Evolutionary conservation across 768 basidiomycete genomes (phyloP), one percentile per base, ranked within the genome.

Genomic region (Amanita rubescens): DNA sequence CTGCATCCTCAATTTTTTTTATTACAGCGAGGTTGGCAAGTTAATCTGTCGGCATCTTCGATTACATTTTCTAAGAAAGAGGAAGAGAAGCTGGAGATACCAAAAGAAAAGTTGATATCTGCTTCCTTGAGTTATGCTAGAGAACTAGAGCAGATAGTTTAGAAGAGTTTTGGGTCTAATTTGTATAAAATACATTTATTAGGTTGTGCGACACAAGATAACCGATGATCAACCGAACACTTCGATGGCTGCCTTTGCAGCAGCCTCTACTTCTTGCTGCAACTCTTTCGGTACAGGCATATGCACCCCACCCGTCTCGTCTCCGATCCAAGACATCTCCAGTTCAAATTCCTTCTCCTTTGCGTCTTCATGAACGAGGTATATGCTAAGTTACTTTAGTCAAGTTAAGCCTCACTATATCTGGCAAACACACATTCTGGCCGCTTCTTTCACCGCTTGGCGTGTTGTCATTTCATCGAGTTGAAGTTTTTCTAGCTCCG

Each of bases 321-420:
- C 77, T 35, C 93, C 83, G 55, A 97, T 84, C 96, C 96, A 99
- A 33, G 94, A 90, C 79, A 99, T 82, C 70, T 99, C 96, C 24
- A 99, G 80, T 66, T 98, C 96, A 58, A 99, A 98, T 47, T 94
- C 90, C 66, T 97, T 98, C 73, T 97, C 94, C 69, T 97, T 96
- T 57, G 90, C 85, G 65, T 98, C 96, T 58, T 98, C 95, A 64
- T 99, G 96, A 14, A 96, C 94, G 37, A 92, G 81, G 70, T 99
- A 93, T 65, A 98, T 95, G 65, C 95, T 99, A 65, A 14, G 7
- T 49, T 39, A 32, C 41, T 12, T 43, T 39, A 17, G 47, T 12
- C 38, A 48, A 17, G 22, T 32, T 10, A 54, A 42, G 30, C 20
- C 27, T 32, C 41, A 46, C 30, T 19, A 20, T 0, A 17, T 19